phyloP scores from a whole-genome alignment of 2,329 filamentous ascomycete species.

The Annulohypoxylon truncatum region DNA sequence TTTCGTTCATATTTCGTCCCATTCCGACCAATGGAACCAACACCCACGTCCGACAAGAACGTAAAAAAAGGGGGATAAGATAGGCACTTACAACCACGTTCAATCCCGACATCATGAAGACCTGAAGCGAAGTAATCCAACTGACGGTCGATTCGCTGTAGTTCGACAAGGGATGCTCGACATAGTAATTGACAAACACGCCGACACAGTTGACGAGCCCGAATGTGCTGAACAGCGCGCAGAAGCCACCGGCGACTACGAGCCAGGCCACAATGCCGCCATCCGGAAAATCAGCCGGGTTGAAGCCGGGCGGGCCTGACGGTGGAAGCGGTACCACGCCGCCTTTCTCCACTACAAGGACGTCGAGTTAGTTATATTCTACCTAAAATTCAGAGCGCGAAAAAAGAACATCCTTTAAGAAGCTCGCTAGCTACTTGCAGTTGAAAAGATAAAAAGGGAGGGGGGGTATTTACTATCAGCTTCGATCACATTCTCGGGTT shows the following conservation, averaged over 20 bases:
- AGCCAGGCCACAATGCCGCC: conserved; percentile 69
- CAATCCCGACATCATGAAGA: conserved; percentile 60
- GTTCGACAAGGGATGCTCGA: conserved; percentile 56
- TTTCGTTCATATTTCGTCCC: no score
- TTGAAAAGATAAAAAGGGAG: background rate
- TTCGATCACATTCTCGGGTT: conserved; percentile 39
- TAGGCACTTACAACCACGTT: conserved; percentile 53
- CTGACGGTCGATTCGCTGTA: conserved; percentile 63
- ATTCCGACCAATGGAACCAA: no score
- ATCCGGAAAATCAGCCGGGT: conserved; percentile 68
- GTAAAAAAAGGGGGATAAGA: background rate
- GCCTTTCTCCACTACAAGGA: conserved; percentile 52
- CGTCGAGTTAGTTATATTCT: conserved; percentile 27
- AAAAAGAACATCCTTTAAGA: no score
- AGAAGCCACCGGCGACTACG: conserved; percentile 62
- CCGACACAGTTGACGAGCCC: conserved; percentile 58
- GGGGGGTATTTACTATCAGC: conserved; percentile 33
- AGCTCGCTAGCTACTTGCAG: background rate
- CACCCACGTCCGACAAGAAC: background rate
- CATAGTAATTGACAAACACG: conserved; percentile 69
- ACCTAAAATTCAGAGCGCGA: background rate
- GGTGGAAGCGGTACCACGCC: conserved; percentile 23
- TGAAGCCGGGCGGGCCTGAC: conserved; percentile 48
- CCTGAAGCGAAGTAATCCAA: conserved; percentile 68
- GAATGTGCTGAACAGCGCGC: conserved; percentile 54